Base-by-base conservation (phyloP, 345 rosid species). In the Laguncularia racemosa region DNA sequence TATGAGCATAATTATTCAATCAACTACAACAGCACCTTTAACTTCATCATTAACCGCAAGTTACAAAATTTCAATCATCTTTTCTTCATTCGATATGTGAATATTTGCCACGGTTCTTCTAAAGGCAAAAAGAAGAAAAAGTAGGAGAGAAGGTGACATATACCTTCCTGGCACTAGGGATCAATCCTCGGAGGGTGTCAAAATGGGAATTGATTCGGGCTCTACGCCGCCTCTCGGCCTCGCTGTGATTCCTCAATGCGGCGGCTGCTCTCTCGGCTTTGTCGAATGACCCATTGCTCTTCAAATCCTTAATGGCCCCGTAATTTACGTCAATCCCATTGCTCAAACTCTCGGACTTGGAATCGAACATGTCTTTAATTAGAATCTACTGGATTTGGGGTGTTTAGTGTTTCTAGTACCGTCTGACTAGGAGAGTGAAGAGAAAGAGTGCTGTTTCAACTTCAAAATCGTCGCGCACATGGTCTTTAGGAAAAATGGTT, bases 181-280 rank as follows among this genome's bases (percentile, higher is more conserved):
- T 55, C 4, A 82, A 62, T 47, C 66, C 66, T 1, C 84, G 77
- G 33, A 82, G 87, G 15, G 82, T 72, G 58, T 64, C 77, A 28
- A 78, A 73, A 64, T 82, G 87, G 20, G 73, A 52, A 59, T 78
- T 82, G 59, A 82, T 78, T 61, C 84, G 69, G 40, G 58, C 83
- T 40, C 87, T 72, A 20, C 87, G 65, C 60, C 69, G 61, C 71
- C 82, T 76, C 65, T 82, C 87, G 1, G 87, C 82, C 68, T 78
- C 80, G 18, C 79, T 70, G 63, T 82, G 87, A 58, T 71, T 82
- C 78, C 72, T 78, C 65, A 70, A 70, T 63, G 87, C 82, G 26
- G 64, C 73, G 56, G 70, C 20, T 45, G 60, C 55, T 71, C 66
- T 78, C 57, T 74, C 21, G 71, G 57, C 21, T 52, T 15, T 19